Conservation (phyloP, 1,284 basidiomycete genomes). For the Apiotrichum montevideense region DNA sequence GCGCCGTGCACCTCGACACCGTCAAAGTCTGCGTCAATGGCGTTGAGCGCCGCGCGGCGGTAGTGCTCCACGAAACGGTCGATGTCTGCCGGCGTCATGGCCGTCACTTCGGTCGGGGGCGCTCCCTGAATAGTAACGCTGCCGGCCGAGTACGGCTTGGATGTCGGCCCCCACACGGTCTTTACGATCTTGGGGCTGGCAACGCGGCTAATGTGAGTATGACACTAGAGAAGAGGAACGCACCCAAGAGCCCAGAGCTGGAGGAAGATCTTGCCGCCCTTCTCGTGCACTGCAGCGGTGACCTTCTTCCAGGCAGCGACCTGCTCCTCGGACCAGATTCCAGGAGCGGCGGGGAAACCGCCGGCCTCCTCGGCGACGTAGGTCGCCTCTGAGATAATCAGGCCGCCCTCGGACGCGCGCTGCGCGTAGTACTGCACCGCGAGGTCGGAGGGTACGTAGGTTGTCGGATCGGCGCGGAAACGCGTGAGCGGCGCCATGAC, state of each 20-base stretch:
- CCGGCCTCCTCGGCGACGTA: slow-evolving; percentile 24
- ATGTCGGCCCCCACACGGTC: slow-evolving; percentile 56
- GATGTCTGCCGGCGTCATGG: slow-evolving; percentile 34
- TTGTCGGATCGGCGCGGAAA: slow-evolving; percentile 21
- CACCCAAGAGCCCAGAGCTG: slow-evolving; percentile 53
- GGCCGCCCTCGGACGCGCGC: slow-evolving; percentile 36
- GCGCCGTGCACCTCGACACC: slow-evolving; percentile 55
- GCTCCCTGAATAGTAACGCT: too few species aligned
- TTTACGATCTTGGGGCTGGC: slow-evolving; percentile 6
- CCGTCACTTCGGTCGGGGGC: neutral
- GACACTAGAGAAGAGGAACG: neutral
- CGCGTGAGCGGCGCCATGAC: slow-evolving; percentile 44
- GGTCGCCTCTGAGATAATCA: slow-evolving; percentile 41
- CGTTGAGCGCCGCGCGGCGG: slow-evolving; percentile 51
- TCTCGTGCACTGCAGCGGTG: slow-evolving; percentile 50
- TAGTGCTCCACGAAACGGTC: slow-evolving; percentile 50
- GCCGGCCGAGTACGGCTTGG: slow-evolving; percentile 37
- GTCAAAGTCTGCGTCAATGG: slow-evolving; percentile 60
- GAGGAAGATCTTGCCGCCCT: slow-evolving; percentile 50
- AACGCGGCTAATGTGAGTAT: neutral
- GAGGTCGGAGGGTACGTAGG: slow-evolving; percentile 26
- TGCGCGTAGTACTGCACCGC: slow-evolving; percentile 41
- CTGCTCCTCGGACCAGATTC: slow-evolving; percentile 34
- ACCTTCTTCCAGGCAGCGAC: slow-evolving; percentile 41
- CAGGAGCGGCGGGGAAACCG: slow-evolving; percentile 23